Percentiles rank a stretch among this genome's conserved stretches.
Evolutionary conservation across 2,329 filamentous ascomycete genomes (phyloP).

Genomic region (Hymenoscyphus occultus): DNA sequence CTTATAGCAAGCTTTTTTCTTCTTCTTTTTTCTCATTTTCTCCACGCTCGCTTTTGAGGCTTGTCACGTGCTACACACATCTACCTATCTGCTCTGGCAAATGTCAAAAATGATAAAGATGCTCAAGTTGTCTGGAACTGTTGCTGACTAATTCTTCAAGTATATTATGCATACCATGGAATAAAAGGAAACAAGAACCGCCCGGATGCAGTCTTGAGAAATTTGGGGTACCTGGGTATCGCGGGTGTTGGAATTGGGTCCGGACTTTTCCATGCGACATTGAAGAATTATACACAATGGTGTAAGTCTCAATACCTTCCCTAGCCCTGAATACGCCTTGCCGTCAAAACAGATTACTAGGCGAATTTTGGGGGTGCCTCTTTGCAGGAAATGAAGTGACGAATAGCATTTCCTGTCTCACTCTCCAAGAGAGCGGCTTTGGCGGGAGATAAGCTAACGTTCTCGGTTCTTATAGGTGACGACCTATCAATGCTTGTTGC

Average conservation of each 20-base stretch:
- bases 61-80: neutral
- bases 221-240: slow-evolving; percentile 43
- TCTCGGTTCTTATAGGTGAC: slow-evolving; percentile 39
- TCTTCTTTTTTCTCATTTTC: neutral
- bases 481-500: slow-evolving; percentile 59
- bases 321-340: neutral
- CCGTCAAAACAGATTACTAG: neutral
- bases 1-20: slow-evolving; percentile 42
- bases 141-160: slow-evolving; percentile 14
- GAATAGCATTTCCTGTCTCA: neutral
- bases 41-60: neutral
- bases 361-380: neutral
- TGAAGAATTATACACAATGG: slow-evolving; percentile 47
- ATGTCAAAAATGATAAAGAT: neutral
- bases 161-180: slow-evolving; percentile 33
- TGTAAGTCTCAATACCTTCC: slow-evolving; percentile 32
- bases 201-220: slow-evolving; percentile 33
- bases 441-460: neutral
- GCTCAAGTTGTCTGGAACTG: neutral
- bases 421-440: neutral
- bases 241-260: slow-evolving; percentile 43
- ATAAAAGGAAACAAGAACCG: slow-evolving; percentile 31
- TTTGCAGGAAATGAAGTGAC: neutral
- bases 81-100: neutral
- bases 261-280: slow-evolving; percentile 42